phyloP scores from a whole-genome alignment of 768 basidiomycete species.

The Naematelia encephala region DNA sequence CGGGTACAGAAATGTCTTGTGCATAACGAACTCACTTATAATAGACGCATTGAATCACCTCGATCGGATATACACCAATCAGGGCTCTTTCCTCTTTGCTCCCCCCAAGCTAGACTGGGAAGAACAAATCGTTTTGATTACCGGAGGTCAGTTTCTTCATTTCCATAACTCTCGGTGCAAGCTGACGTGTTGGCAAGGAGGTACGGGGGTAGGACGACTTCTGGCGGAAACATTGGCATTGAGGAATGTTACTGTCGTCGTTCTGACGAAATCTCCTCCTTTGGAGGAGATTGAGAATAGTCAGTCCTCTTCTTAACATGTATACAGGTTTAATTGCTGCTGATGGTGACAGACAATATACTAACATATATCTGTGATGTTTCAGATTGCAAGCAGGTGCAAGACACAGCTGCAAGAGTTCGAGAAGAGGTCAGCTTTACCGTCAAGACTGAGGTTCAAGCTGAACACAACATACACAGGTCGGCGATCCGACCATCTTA shows the following conservation, averaged over 20 bases:
- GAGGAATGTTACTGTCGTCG: slow-evolving; percentile 75
- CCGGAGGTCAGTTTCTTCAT: slow-evolving; percentile 64
- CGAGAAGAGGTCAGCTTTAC: slow-evolving; percentile 64
- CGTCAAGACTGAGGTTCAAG: background rate
- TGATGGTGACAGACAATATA: slow-evolving; percentile 63
- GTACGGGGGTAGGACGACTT: slow-evolving; percentile 83
- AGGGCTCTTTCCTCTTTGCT: slow-evolving; percentile 61
- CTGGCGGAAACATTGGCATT: slow-evolving; percentile 82
- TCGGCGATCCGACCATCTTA: slow-evolving; percentile 82
- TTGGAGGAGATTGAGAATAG: slow-evolving; percentile 64
- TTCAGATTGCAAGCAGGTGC: slow-evolving; percentile 80
- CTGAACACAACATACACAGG: slow-evolving; percentile 54
- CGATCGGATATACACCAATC: slow-evolving; percentile 71
- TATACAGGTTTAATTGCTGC: background rate
- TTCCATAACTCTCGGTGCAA: background rate
- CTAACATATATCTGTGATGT: slow-evolving; percentile 87
- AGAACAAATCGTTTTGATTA: slow-evolving; percentile 83
- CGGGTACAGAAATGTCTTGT: background rate
- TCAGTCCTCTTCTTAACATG: slow-evolving; percentile 37
- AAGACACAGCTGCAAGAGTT: slow-evolving; percentile 68
- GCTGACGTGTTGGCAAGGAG: slow-evolving; percentile 55
- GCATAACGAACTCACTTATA: background rate
- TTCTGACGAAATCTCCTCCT: slow-evolving; percentile 78
- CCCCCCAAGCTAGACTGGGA: slow-evolving; percentile 72
- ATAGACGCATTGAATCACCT: slow-evolving; percentile 69